A percentile compares a stretch with the other conserved stretches of the same genome.
Conservation (phyloP, 75 land plant species). For the Pseudotsuga menziesii region DNA sequence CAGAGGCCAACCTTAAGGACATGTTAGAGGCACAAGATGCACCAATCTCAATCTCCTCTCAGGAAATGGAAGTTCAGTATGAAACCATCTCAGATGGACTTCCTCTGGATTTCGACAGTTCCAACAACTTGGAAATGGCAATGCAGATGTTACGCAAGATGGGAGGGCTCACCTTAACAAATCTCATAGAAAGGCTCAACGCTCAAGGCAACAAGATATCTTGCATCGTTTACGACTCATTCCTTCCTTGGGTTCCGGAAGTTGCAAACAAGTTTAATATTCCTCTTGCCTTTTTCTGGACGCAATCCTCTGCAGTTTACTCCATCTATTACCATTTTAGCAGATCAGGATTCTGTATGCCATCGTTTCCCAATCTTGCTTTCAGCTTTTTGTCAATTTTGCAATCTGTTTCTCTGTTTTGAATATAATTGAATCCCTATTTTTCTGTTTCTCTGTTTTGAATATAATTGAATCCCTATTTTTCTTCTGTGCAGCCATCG, state of each 20-base stretch:
- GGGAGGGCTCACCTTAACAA: constrained; percentile 1
- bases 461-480: too few species aligned
- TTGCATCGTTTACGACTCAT: constrained; percentile 45
- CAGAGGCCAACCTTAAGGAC: background rate
- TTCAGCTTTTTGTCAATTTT: background rate
- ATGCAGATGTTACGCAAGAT: background rate
- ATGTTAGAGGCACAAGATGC: background rate
- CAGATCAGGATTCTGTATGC: background rate
- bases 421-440: too few species aligned
- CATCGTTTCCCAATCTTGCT: background rate
- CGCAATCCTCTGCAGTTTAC: constrained; percentile 41
- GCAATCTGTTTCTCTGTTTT: too few species aligned
- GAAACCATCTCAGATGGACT: background rate
- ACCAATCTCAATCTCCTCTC: too few species aligned
- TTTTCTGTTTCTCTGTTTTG: too few species aligned
- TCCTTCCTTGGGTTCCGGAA: constrained; percentile 51
- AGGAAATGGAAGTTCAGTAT: too few species aligned
- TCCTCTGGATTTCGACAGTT: background rate
- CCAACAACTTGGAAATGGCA: background rate
- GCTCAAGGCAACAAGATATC: constrained; percentile 25
- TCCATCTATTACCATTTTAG: background rate
- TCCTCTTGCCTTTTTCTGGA: constrained; percentile 57
- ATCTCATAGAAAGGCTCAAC: constrained; percentile 24
- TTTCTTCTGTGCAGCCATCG: background rate
- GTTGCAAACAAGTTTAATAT: constrained; percentile 33